phyloP scores from a whole-genome alignment of 179 eudicot species.

The Pouteria campechiana region DNA sequence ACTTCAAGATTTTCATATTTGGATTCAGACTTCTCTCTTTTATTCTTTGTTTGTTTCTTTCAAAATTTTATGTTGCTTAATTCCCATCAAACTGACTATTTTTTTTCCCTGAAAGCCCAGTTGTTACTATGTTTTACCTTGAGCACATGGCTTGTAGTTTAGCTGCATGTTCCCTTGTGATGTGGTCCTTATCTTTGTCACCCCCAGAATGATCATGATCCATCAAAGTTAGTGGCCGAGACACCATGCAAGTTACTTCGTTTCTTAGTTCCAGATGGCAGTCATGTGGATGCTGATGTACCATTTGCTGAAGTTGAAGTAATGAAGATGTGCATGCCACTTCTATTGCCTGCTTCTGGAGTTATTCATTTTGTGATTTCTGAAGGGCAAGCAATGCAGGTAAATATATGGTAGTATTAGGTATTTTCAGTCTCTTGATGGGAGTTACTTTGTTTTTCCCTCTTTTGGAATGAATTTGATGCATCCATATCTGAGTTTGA shows the following conservation, averaged over 20 bases:
- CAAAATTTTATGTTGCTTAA: too few relatives aligned
- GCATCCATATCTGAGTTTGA: background rate
- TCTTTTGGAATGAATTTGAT: background rate
- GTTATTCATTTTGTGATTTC: slow-evolving; percentile 69
- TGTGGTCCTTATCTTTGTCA: background rate
- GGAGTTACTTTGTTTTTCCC: background rate
- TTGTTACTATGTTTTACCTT: too few relatives aligned
- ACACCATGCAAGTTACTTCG: slow-evolving; percentile 97
- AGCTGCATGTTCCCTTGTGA: too few relatives aligned
- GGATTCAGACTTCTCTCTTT: too few relatives aligned
- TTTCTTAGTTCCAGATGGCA: slow-evolving; percentile 70
- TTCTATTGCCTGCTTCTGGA: slow-evolving; percentile 98
- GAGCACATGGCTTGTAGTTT: too few relatives aligned
- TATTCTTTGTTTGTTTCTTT: too few relatives aligned
- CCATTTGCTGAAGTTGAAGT: slow-evolving; percentile 99
- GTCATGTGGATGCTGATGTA: slow-evolving; percentile 94
- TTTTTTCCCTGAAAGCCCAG: too few relatives aligned
- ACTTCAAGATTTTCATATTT: too few relatives aligned
- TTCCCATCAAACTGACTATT: too few relatives aligned
- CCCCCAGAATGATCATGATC: slow-evolving; percentile 94
- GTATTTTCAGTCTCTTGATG: background rate
- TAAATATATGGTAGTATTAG: slow-evolving; percentile 8
- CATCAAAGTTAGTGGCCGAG: slow-evolving; percentile 93
- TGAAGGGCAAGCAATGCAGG: slow-evolving; percentile 99
- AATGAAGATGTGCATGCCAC: slow-evolving; percentile 99